Percentiles rank a stretch among this genome's conserved stretches.
phyloP scores from a whole-genome alignment of 78 protist genomes.

The Protostelium mycophagum region DNA sequence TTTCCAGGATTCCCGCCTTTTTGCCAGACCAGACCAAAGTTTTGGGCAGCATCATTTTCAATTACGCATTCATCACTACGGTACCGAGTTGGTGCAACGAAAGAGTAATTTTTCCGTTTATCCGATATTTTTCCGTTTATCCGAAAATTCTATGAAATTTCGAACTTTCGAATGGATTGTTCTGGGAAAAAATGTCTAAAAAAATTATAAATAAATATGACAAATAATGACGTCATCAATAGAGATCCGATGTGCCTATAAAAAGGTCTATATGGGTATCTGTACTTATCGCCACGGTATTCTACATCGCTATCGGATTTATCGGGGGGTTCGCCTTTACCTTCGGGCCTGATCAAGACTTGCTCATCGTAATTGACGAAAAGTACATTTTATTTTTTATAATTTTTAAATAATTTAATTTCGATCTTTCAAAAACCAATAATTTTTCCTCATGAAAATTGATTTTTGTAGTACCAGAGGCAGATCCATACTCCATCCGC shows the following conservation, averaged over 20 bases:
- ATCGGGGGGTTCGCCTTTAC: background rate
- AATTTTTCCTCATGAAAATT: no score
- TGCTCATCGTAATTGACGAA: background rate
- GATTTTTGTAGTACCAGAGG: background rate
- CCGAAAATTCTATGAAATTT: no score
- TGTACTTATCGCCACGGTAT: background rate
- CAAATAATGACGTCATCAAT: no score
- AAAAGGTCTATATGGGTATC: background rate
- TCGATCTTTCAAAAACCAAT: no score
- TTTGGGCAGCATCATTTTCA: slow-evolving; percentile 49
- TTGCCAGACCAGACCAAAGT: slow-evolving; percentile 21
- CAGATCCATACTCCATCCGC: background rate
- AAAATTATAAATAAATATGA: no score
- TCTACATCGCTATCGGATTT: background rate
- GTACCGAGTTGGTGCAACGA: slow-evolving; percentile 49
- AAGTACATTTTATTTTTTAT: no score
- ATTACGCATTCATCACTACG: slow-evolving; percentile 45
- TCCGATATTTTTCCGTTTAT: no score
- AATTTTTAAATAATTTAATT: no score
- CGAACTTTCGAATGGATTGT: no score
- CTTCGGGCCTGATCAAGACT: background rate
- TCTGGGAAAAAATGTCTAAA: no score
- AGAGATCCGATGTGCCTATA: background rate
- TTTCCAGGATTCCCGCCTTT: slow-evolving; percentile 19
- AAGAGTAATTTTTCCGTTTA: slow-evolving; percentile 9